Evolutionary conservation across 164 flowering plant species (phyloP), one percentile per base, ranked within the genome.

Genomic region (Brasenia schreberi): DNA sequence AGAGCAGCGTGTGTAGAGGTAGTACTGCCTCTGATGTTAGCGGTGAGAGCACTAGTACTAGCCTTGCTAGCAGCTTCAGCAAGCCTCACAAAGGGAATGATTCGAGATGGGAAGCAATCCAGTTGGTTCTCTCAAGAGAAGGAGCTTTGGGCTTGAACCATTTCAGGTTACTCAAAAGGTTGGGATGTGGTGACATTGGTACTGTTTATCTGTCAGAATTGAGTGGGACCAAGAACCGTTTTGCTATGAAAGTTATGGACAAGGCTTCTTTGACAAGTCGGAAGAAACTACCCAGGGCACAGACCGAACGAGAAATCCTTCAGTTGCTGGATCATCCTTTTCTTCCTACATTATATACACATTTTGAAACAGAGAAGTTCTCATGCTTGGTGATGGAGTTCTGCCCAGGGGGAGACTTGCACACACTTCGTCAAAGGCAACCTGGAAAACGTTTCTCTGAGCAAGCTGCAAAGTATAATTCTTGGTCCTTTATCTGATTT

Each of bases 121-220:
- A 83, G 67, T 85, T 73, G 12, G 82, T 91, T 45, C 82, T 93
- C 66, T 70, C 79, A 14, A 77, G 77, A 71, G 91, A 87, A 68
- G 93, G 97, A 5, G 85, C 53, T 14, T 69, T 89, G 72, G 92
- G 94, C 60, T 77, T 91, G 79, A 85, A 75, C 72, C 96, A 91
- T 70, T 91, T 91, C 61, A 81, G 95, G 68, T 76, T 91, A 66
- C 82, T 91, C 9, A 87, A 87, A 79, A 77, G 87, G 77, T 79
- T 91, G 74, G 97, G 97, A 3, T 85, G 96, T 76, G 97, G 97
- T 63, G 97, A 91, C 72, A 88, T 91, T 67, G 97, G 97, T 19
- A 90, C 91, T 70, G 96, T 90, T n/a, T 85, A 86, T 65, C 81
- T 90, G 27, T 83, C 97, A 3, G 97, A 91, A 79, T 74, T 91